Conservation (phyloP, 2,329 filamentous ascomycete species). For the Penicillium sp. region DNA sequence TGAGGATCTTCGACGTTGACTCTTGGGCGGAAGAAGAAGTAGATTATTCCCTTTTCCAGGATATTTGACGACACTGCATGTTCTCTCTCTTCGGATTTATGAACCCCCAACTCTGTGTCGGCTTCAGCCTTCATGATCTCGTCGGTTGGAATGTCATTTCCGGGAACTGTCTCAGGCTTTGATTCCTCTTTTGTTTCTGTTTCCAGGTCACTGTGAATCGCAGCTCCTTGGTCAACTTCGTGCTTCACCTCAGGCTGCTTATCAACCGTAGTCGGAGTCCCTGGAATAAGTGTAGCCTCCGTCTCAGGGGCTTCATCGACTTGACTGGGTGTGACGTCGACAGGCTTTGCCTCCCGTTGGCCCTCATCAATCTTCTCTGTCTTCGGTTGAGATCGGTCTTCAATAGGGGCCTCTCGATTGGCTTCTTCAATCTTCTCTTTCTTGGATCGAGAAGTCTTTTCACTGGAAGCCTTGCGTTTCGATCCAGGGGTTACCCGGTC, state of each 20-base stretch:
- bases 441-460: constrained; percentile 33
- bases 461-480: constrained; percentile 40
- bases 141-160: no score
- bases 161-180: constrained; percentile 1
- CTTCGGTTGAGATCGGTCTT: constrained; percentile 33
- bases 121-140: constrained; percentile 6
- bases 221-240: neutral
- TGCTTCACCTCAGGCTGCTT: neutral
- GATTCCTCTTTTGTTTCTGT: neutral
- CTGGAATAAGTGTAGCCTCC: neutral
- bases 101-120: constrained; percentile 42
- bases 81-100: constrained; percentile 51
- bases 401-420: constrained; percentile 23
- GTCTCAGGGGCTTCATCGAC: constrained; percentile 2
- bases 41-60: constrained; percentile 83
- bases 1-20: constrained; percentile 70
- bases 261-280: neutral
- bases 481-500: constrained; percentile 28
- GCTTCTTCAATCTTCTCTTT: constrained; percentile 37
- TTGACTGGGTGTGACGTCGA: neutral
- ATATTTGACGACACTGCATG: constrained; percentile 59
- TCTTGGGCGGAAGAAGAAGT: constrained; percentile 82
- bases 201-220: neutral
- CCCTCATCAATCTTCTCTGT: constrained; percentile 37
- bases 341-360: neutral